Base-by-base conservation (phyloP, 148 eudicot species). In the Camellia sinensis region DNA sequence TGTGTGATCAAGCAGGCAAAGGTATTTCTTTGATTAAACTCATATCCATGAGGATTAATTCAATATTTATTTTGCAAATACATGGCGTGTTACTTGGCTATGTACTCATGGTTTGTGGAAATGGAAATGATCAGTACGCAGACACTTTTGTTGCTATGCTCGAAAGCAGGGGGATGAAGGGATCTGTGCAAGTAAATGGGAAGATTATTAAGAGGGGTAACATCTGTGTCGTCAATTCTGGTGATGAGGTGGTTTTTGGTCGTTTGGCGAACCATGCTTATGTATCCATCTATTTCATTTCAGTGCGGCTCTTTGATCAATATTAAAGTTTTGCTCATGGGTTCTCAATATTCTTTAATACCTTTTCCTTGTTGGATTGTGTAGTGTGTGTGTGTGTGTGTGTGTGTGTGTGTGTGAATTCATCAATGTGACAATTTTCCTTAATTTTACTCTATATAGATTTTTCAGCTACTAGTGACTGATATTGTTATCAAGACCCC, bases 81-180 rank as follows among this genome's bases (percentile, higher is more conserved):
- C 63, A 56, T 22, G 1, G 44, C 22, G 15, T 57, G 6, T 46
- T 12, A 56, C 40, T 1, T 40, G 44, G 0, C 1, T 2, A 79
- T 78, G 50, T 83, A 81, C 87, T 89, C 73, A 82, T 82, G 86
- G 57, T 84, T 87, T 89, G 77, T 84, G 80, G 82, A 75, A 80
- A 83, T 84, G 80, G 82, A 75, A 80, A 83, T 89, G 87, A 80
- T 88, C 86, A 91, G 97, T 86, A 91, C 70, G 92, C 91, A 17
- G 93, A 89, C 71, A 77, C 84, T 83, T 57, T 87, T 80, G 79
- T 91, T 76, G 95, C 90, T 41, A 84, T 89, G 85, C 95, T 94
- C 81, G 97, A 94, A 86, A 90, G 88, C 87, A 90, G 81, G 73
- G 97, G 93, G 37, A 89, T 90, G 87, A 94, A 92, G 80, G 98